Evolutionary conservation across 805 yeast species (phyloP).

Genomic region (Tetrapisispora taiwanensis): DNA sequence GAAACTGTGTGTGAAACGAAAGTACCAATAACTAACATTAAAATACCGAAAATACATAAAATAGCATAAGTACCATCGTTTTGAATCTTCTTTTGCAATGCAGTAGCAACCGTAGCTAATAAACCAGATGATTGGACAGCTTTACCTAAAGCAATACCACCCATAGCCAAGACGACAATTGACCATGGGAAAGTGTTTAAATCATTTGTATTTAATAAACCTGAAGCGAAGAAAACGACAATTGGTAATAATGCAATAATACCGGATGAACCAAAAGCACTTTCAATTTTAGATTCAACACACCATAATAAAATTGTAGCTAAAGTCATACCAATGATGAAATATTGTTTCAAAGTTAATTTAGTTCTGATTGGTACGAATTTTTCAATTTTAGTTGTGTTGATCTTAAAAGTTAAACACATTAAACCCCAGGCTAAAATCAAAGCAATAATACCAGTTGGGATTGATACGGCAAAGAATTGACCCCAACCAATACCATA

Average conservation of each 20-base stretch:
- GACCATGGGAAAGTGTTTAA: conserved; percentile 95
- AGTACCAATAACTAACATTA: conserved; percentile 79
- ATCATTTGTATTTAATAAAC: conserved; percentile 72
- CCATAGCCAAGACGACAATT: conserved; percentile 92
- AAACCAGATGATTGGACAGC: conserved; percentile 90
- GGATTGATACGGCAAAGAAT: conserved; percentile 84
- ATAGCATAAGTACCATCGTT: conserved; percentile 59
- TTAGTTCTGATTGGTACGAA: conserved; percentile 46
- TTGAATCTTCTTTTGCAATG: conserved; percentile 56
- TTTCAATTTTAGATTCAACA: conserved; percentile 61
- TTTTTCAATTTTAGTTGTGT: conserved; percentile 38
- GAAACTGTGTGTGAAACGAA: conserved; percentile 96
- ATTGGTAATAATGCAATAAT: conserved; percentile 81
- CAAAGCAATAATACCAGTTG: conserved; percentile 57
- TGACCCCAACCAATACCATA: conserved; percentile 67
- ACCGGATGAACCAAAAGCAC: conserved; percentile 83
- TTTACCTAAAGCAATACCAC: conserved; percentile 88
- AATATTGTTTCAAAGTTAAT: conserved; percentile 65
- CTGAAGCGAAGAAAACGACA: conserved; percentile 80
- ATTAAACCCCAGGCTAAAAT: conserved; percentile 61
- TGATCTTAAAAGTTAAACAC: conserved; percentile 44
- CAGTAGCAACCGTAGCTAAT: conserved; percentile 61
- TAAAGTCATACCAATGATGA: conserved; percentile 57
- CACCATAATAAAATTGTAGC: conserved; percentile 85
- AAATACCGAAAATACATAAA: conserved; percentile 68